phyloP scores from a whole-genome alignment of 176 grass and related monocot genomes.

The Aegilops bicornis region DNA sequence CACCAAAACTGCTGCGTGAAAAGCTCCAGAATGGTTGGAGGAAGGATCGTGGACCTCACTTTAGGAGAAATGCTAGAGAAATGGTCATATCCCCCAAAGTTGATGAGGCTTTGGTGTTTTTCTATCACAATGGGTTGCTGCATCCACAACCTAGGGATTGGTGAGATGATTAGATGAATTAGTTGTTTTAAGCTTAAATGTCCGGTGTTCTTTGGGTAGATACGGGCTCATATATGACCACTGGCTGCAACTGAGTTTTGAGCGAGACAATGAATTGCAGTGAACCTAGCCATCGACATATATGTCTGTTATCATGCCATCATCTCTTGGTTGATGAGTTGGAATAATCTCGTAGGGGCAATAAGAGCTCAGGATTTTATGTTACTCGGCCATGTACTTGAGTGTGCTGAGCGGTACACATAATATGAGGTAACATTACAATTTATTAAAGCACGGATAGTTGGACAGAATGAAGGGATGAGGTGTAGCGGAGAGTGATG shows the following conservation, averaged over 20 bases:
- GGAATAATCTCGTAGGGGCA: background rate
- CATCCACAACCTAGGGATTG: background rate
- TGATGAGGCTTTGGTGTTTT: background rate
- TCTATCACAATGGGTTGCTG: background rate
- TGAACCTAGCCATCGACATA: background rate
- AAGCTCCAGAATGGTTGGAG: background rate
- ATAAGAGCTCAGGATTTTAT: background rate
- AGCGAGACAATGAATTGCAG: background rate
- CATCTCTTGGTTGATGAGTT: background rate
- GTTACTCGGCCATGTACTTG: background rate
- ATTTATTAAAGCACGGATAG: background rate
- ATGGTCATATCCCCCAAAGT: background rate
- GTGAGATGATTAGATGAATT: slow-evolving; percentile 3
- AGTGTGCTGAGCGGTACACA: background rate
- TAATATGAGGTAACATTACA: background rate
- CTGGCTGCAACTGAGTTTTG: background rate
- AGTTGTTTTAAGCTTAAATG: background rate
- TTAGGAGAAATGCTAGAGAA: background rate
- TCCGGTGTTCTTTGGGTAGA: background rate
- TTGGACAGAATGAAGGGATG: background rate
- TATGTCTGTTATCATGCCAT: background rate
- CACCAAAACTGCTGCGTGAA: background rate
- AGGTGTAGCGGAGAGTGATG: background rate
- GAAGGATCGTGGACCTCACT: background rate
- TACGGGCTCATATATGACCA: background rate